Conservation (phyloP, 2,329 filamentous ascomycete genomes). For the Penicillium decumbens region DNA sequence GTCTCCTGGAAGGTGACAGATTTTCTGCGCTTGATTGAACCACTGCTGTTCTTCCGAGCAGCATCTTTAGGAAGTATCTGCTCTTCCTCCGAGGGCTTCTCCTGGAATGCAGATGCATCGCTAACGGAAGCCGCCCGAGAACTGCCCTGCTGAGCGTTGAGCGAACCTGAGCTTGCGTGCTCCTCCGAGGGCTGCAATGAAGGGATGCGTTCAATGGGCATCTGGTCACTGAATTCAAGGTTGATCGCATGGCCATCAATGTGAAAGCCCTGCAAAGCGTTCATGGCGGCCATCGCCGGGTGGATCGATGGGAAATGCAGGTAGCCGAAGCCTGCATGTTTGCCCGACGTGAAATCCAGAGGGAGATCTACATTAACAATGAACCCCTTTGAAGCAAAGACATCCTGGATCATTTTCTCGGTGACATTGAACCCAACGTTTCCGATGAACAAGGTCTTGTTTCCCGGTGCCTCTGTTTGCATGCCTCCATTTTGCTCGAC, state of each 20-base stretch:
- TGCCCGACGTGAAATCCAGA: constrained; percentile 29
- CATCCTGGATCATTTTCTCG: constrained; percentile 33
- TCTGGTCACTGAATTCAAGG: constrained; percentile 35
- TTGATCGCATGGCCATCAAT: constrained; percentile 42
- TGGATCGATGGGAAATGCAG: constrained; percentile 34
- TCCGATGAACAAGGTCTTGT: constrained; percentile 36
- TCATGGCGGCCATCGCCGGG: constrained; percentile 35
- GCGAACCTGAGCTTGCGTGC: neutral
- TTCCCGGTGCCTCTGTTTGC: neutral
- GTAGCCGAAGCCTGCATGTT: constrained; percentile 41
- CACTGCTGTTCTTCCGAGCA: neutral
- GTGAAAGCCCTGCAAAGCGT: constrained; percentile 33
- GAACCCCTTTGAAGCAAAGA: constrained; percentile 38
- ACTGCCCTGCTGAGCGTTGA: neutral
- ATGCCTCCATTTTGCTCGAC: neutral
- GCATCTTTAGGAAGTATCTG: neutral
- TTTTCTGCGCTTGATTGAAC: constrained; percentile 9
- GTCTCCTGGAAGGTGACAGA: constrained; percentile 17
- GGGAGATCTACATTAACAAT: constrained; percentile 35
- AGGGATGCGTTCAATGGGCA: constrained; percentile 18
- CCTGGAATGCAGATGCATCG: neutral
- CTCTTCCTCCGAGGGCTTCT: neutral
- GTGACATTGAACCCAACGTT: constrained; percentile 40
- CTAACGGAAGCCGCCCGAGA: neutral
- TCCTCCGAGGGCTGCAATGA: constrained; percentile 2